A percentile compares a stretch with the other conserved stretches of the same genome.
Conservation (phyloP, 306 rosid genomes). For the Benincasa hispida region DNA sequence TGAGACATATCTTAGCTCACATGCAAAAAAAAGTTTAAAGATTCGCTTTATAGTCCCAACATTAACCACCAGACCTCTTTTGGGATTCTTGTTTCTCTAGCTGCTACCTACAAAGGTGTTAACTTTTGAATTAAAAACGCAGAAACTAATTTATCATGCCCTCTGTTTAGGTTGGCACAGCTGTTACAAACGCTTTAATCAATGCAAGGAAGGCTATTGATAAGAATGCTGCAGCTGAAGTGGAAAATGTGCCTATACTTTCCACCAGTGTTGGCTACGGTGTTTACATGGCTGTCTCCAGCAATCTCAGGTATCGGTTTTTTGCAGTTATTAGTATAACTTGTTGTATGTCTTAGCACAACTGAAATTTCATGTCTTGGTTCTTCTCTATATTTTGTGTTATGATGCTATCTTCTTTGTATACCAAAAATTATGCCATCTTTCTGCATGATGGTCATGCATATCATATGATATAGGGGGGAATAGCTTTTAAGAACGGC, state of each 20-base stretch:
- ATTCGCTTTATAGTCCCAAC: not conserved
- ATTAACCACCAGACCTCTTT: not conserved
- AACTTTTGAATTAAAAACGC: not conserved
- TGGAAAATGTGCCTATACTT: slow-evolving; percentile 70
- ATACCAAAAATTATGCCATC: not conserved
- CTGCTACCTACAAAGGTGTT: not conserved
- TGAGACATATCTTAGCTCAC: not conserved
- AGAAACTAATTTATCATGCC: not conserved
- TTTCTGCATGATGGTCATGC: not conserved
- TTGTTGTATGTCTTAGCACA: not conserved
- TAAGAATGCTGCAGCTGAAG: slow-evolving; percentile 53
- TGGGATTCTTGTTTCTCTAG: not conserved
- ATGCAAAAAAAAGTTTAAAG: not conserved
- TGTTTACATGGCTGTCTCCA: slow-evolving; percentile 87
- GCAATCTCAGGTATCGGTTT: slow-evolving; percentile 66
- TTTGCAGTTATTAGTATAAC: not conserved
- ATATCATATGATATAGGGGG: not conserved
- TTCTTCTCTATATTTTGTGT: not conserved
- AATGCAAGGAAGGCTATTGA: slow-evolving; percentile 64
- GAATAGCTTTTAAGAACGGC: not conserved
- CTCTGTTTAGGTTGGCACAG: slow-evolving; percentile 64
- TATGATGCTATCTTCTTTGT: not conserved
- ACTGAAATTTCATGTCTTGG: not conserved
- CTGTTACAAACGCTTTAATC: slow-evolving; percentile 68
- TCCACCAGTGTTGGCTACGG: slow-evolving; percentile 88